Base-by-base conservation (phyloP, 768 basidiomycete genomes). In the Gymnopilus dilepis region DNA sequence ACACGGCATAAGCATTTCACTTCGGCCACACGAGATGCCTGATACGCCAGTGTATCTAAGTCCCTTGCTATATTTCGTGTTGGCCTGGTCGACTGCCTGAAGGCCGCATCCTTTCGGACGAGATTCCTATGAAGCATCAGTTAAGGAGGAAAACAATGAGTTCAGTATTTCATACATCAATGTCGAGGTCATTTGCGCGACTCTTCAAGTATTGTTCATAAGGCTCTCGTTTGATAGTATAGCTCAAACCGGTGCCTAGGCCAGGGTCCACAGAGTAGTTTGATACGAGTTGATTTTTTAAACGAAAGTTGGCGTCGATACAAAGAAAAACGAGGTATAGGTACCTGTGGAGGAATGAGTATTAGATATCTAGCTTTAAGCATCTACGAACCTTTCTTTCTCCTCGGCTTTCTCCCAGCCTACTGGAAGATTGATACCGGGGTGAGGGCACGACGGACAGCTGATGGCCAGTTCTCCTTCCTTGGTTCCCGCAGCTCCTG, bases 241-340 rank as follows among this genome's bases (percentile, higher is more conserved):
- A 43, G 9, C 24, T 52, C 19, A 34, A 26, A 3, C 59, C 59
- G 2, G 28, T 62, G 6, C 28, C 38, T 9, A 58, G 30, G 13
- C 57, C 37, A 4, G 61, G 56, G 52, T 58, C 56, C 12, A 42
- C 34, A 13, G 45, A 51, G 31, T 58, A 58, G 38, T 54, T 62
- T 15, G 61, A 62, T 8, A 58, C 56, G 2, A 62, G 56, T 28
- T 58, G 56, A 9, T 62, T 62, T 21, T 62, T 62, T 2, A 62
- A 34, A 2, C 56, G 56, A 19, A 62, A 62, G 34, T 62, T 41
- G n/a, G 41, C 55, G 21, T 56, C 55, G 13, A 56, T 56, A 2
- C 30, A 42, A 3, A 57, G 11, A 45, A 42, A 22, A 0, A 43
- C 15, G 13, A 43, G 21, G 6, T 43, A 41, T 4, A 42, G 12